Evolutionary conservation across 345 rosid species (phyloP).

Genomic region (Raphanus sativus): DNA sequence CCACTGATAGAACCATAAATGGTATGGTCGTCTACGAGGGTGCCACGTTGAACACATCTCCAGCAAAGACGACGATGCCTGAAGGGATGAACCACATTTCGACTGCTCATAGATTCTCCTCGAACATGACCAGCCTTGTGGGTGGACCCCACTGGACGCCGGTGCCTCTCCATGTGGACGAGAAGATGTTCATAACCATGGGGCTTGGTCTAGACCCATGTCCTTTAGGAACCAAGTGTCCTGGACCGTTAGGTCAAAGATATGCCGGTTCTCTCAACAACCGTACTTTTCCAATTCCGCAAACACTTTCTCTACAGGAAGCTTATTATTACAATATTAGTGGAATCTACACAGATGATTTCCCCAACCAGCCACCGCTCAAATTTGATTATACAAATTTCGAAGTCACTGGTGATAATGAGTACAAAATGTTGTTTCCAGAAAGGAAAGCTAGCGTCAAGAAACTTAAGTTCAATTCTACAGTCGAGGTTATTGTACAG

Average conservation of each 20-base stretch:
- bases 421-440: constrained; percentile 38
- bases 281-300: constrained; percentile 48
- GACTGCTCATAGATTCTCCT: constrained; percentile 58
- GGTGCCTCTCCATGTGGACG: constrained; percentile 63
- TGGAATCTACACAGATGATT: constrained; percentile 60
- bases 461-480: constrained; percentile 56
- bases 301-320: constrained; percentile 48
- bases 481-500: constrained; percentile 69
- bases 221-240: constrained; percentile 45
- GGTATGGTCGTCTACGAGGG: constrained; percentile 49
- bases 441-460: constrained; percentile 57
- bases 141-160: constrained; percentile 65
- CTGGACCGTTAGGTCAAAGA: constrained; percentile 12
- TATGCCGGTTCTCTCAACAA: constrained; percentile 75
- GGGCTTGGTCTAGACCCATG: constrained; percentile 52
- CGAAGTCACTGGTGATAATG: background rate
- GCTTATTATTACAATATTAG: constrained; percentile 50
- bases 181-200: constrained; percentile 63
- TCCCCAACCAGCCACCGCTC: constrained; percentile 57
- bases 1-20: constrained; percentile 36
- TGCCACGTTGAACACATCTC: constrained; percentile 22
- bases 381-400: constrained; percentile 59
- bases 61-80: constrained; percentile 55
- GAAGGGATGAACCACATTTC: constrained; percentile 42
- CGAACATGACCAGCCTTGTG: constrained; percentile 44